phyloP scores from a whole-genome alignment of 495 filamentous ascomycete species.

The Penicillium taxi region DNA sequence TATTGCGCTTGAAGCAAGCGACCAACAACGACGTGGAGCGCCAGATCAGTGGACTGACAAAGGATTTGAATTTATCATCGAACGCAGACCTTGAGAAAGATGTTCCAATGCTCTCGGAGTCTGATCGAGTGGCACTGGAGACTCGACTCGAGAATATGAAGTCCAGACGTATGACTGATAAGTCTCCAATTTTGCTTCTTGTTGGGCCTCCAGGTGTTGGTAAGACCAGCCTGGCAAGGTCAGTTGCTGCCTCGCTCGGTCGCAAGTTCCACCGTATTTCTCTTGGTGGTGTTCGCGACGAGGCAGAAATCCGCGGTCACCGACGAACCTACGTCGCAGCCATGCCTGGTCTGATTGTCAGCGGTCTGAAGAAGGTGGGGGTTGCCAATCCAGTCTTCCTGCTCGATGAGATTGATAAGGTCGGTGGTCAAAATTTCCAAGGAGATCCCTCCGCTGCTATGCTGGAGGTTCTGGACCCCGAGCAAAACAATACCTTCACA shows the following conservation, averaged over 20 bases:
- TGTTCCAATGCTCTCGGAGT: slow-evolving; percentile 26
- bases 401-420: slow-evolving; percentile 97
- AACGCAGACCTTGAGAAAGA: slow-evolving; percentile 36
- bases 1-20: slow-evolving; percentile 86
- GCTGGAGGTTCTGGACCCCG: slow-evolving; percentile 96
- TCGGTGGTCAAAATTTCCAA: slow-evolving; percentile 85
- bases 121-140: slow-evolving; percentile 40
- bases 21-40: slow-evolving; percentile 72
- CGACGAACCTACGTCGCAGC: slow-evolving; percentile 95
- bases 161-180: slow-evolving; percentile 76
- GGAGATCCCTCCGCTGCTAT: slow-evolving; percentile 98
- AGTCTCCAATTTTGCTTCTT: slow-evolving; percentile 89
- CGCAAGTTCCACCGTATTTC: slow-evolving; percentile 97
- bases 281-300: slow-evolving; percentile 89
- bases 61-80: slow-evolving; percentile 45
- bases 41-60: slow-evolving; percentile 60
- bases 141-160: slow-evolving; percentile 61
- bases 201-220: slow-evolving; percentile 93
- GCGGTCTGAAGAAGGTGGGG: slow-evolving; percentile 91
- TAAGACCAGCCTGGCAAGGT: slow-evolving; percentile 93
- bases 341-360: slow-evolving; percentile 94
- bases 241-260: slow-evolving; percentile 82
- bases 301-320: slow-evolving; percentile 95
- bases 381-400: slow-evolving; percentile 95
- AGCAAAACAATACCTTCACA: slow-evolving; percentile 90